Evolutionary conservation across 2,329 filamentous ascomycete genomes (phyloP).

Genomic region (Diaporthe sp.): DNA sequence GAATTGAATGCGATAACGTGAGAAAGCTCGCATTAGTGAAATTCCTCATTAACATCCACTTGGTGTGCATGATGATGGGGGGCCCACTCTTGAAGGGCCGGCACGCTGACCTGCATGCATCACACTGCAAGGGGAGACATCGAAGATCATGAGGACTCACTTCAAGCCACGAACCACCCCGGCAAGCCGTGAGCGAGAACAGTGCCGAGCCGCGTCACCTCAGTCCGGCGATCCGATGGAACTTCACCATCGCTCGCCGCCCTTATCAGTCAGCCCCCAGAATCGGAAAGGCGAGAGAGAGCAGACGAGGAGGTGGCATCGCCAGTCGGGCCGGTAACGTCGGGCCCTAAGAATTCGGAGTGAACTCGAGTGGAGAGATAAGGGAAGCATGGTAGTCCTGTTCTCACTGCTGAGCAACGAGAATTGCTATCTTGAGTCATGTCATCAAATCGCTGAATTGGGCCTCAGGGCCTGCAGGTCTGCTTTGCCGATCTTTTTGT

Average conservation of each 20-base stretch:
- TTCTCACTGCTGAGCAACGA: constrained; percentile 13
- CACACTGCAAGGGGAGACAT: not conserved
- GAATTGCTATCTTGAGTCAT: constrained; percentile 29
- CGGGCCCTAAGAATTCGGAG: constrained; percentile 6
- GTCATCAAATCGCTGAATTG: constrained; percentile 15
- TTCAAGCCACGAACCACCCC: not conserved
- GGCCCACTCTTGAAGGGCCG: constrained; percentile 7
- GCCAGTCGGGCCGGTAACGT: constrained; percentile 3
- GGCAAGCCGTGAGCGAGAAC: not conserved
- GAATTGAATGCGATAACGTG: not conserved
- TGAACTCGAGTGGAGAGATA: constrained; percentile 26
- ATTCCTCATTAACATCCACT: not conserved
- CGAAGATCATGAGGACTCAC: not conserved
- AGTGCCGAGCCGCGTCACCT: not conserved
- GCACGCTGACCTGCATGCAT: not conserved
- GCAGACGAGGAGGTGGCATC: not conserved
- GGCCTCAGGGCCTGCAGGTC: not conserved
- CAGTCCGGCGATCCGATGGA: not conserved
- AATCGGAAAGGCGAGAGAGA: not conserved
- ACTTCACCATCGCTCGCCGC: not conserved
- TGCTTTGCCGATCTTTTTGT: not conserved
- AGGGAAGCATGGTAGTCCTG: constrained; percentile 11
- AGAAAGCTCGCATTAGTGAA: constrained; percentile 16
- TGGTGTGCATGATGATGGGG: constrained; percentile 16
- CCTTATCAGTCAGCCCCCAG: not conserved